These are phyloP conservation scores for Coemansia nantahalensis DNA, from an alignment of 192 early-diverging fungal genomes.

Conservation along the genomic window DNA sequence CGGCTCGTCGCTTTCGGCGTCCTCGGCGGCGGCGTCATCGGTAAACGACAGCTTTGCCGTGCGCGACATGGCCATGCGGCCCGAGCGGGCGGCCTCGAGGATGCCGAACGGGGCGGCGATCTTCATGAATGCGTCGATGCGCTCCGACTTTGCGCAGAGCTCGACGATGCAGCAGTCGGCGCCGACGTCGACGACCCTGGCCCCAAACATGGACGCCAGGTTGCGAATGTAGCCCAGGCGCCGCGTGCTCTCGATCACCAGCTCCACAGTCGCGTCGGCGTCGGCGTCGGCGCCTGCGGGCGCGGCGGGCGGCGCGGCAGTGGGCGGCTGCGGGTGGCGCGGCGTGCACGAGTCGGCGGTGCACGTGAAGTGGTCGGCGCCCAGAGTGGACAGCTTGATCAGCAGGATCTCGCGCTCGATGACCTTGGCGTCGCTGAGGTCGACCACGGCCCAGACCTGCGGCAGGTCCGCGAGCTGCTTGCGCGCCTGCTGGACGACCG, in stretches of 20 bases:
- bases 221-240: slow-evolving; percentile 50
- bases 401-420: slow-evolving; percentile 93
- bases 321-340: slow-evolving; percentile 33
- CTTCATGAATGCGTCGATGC: slow-evolving; percentile 90
- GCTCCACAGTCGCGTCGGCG: slow-evolving; percentile 53
- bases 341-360: slow-evolving; percentile 43
- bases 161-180: slow-evolving; percentile 82
- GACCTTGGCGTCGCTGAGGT: slow-evolving; percentile 83
- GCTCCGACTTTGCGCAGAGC: slow-evolving; percentile 82
- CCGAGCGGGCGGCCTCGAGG: slow-evolving; percentile 90
- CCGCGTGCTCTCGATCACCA: slow-evolving; percentile 67
- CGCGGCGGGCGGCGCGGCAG: slow-evolving; percentile 27
- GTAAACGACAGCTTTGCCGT: slow-evolving; percentile 76
- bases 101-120: slow-evolving; percentile 95
- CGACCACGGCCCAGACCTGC: slow-evolving; percentile 96
- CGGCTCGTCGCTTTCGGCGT: slow-evolving; percentile 37
- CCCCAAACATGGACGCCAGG: slow-evolving; percentile 82
- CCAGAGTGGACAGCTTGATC: slow-evolving; percentile 88
- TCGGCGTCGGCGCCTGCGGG: slow-evolving; percentile 21
- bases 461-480: slow-evolving; percentile 92
- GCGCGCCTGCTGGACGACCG: slow-evolving; percentile 85
- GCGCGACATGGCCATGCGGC: slow-evolving; percentile 96
- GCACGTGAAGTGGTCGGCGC: slow-evolving; percentile 54
- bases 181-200: slow-evolving; percentile 83
- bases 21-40: slow-evolving; percentile 58